A percentile compares a stretch with the other conserved stretches of the same genome.
These are phyloP conservation scores for Penicillium desertorum DNA, from an alignment of 495 filamentous ascomycete genomes.

Conservation along the genomic window DNA sequence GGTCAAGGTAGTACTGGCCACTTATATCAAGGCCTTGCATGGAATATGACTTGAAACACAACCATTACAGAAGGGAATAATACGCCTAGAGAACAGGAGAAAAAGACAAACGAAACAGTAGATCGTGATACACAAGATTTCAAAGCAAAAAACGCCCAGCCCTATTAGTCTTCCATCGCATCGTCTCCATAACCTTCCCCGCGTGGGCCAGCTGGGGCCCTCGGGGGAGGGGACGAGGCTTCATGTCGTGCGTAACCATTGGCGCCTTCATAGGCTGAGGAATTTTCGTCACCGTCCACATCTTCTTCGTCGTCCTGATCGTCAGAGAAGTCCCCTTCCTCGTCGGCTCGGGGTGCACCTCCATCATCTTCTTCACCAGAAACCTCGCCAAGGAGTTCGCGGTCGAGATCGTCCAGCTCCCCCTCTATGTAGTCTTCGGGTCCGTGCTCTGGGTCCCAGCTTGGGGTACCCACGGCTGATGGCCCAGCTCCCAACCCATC, in stretches of 20 bases:
- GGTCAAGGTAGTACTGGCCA: conserved; percentile 2
- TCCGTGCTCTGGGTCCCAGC: conserved; percentile 25
- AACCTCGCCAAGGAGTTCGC: conserved; percentile 51
- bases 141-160: conserved; percentile 13
- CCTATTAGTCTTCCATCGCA: conserved; percentile 34
- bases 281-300: conserved; percentile 45
- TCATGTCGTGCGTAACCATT: conserved; percentile 44
- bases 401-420: conserved; percentile 54
- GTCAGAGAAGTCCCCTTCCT: conserved; percentile 32
- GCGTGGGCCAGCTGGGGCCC: conserved; percentile 17
- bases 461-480: conserved; percentile 22
- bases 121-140: conserved; percentile 12
- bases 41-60: conserved; percentile 3
- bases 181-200: conserved; percentile 32
- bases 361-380: conserved; percentile 44
- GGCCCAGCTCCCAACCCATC: conserved; percentile 20
- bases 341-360: conserved; percentile 21
- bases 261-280: conserved; percentile 42
- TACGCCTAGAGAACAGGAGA: neutral
- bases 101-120: conserved; percentile 9
- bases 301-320: conserved; percentile 33
- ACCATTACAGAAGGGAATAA: conserved; percentile 2
- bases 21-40: neutral
- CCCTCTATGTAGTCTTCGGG: conserved; percentile 38
- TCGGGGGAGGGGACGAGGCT: conserved; percentile 34